Evolutionary conservation across 2,329 filamentous ascomycete genomes (phyloP).

Genomic region (Colletotrichum lini): DNA sequence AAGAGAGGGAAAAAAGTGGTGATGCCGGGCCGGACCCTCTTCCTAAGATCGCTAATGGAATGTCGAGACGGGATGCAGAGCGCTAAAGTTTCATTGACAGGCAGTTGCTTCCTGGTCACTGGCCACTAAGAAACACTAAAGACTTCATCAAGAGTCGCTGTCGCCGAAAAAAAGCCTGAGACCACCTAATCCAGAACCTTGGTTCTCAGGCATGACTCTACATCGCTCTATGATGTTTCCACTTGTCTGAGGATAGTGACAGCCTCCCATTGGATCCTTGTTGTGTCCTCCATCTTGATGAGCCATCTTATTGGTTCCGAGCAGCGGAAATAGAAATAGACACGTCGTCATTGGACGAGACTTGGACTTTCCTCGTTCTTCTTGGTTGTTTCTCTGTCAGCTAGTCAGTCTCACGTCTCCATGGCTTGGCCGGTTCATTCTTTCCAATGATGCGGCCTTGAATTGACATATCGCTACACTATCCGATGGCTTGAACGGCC

Average conservation of each 20-base stretch:
- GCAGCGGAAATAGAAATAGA: conserved; percentile 28
- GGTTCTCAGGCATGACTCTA: conserved; percentile 13
- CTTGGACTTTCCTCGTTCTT: background rate
- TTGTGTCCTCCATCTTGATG: background rate
- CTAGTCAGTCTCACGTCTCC: background rate
- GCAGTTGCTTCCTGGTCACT: conserved; percentile 10
- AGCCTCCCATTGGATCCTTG: conserved; percentile 8
- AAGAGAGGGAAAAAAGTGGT: background rate
- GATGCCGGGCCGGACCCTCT: conserved; percentile 8
- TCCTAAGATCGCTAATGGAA: conserved; percentile 38
- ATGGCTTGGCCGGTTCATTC: background rate
- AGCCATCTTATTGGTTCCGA: conserved; percentile 24
- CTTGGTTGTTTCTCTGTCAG: conserved; percentile 10
- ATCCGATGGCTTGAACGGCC: background rate
- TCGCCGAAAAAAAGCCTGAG: conserved; percentile 11
- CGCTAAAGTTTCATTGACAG: conserved; percentile 28
- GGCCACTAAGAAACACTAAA: conserved; percentile 20
- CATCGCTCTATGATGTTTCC: background rate
- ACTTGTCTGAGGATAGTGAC: background rate
- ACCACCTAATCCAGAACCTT: conserved; percentile 31
- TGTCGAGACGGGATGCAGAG: conserved; percentile 36
- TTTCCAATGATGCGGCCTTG: conserved; percentile 12
- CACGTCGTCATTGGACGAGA: conserved; percentile 34
- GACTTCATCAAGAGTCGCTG: background rate
- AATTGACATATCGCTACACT: conserved; percentile 8